Evolutionary conservation across 345 rosid genomes (phyloP).

Genomic region (Iberis pinnata): DNA sequence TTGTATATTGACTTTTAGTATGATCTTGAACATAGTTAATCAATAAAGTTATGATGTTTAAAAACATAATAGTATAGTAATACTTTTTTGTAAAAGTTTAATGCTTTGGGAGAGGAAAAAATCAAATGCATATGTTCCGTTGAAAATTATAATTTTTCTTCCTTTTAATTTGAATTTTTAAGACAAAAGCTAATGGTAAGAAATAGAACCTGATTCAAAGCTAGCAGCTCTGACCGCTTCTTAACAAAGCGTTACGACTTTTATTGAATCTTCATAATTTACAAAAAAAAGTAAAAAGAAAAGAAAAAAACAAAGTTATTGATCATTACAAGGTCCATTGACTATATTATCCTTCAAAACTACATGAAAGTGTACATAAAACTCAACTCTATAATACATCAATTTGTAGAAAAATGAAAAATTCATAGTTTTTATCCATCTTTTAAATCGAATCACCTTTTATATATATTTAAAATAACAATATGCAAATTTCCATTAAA

Average conservation of each 20-base stretch:
- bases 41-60: background rate
- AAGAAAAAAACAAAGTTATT: background rate
- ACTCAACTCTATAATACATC: conserved; percentile 6
- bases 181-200: conserved; percentile 10
- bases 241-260: conserved; percentile 10
- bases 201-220: conserved; percentile 26
- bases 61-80: background rate
- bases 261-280: background rate
- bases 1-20: no score
- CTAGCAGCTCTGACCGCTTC: conserved; percentile 12
- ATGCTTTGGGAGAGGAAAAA: background rate
- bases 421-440: conserved; percentile 5
- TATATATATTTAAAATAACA: background rate
- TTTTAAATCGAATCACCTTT: conserved; percentile 2
- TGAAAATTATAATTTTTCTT: background rate
- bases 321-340: background rate
- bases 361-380: background rate
- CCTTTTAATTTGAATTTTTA: background rate
- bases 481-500: conserved; percentile 5
- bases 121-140: conserved; percentile 9
- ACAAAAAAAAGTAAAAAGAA: background rate
- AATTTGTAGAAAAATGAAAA: conserved; percentile 13
- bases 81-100: no score
- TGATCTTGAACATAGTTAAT: background rate
- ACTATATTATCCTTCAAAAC: conserved; percentile 10